Evolutionary conservation across 2,329 filamentous ascomycete species (phyloP), one percentile per base, ranked within the genome.

Genomic region (Verticillium isaacii): DNA sequence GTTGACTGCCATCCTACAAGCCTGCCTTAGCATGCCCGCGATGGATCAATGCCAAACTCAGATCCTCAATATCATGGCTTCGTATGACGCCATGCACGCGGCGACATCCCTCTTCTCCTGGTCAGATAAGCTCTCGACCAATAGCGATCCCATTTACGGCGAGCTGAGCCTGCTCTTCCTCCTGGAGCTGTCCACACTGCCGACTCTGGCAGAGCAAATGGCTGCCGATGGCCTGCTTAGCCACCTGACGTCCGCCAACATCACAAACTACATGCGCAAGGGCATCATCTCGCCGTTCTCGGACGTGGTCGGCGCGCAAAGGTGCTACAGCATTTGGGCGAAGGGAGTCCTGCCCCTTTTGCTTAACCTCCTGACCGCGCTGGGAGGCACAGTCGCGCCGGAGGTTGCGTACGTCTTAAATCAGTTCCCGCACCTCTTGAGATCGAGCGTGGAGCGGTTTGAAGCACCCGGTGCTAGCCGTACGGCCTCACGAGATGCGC

Each of bases 41-140:
- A 88, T 92, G 63, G 86, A 90, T 60, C 84, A 90, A 66, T 85
- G 87, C 57, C 87, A 90, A 65, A 81, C 85, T 15, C 89, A 92
- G 67, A 85, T 94, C 41, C 82, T 92, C 60, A 85, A 87, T 69
- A 88, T 88, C 66, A 81, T 92, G 80, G 80, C 85, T 1, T 85
- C 86, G 56, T 88, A 93, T 71, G 88, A 90, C 65, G 89, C 89
- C 1, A 83, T 92, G 56, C 90, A 94, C 69, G 90, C 93, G 64
- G 93, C 93, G 0, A 88, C 89, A 6, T 92, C 91, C 37, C 83
- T 99, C 5, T 98, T 94, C 75, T 97, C 93, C 0, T 99, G 95
- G 95, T 87, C 94, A 4, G 93, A 98, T 73, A 87, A 89, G 66
- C 82, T 98, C 29, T 85, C 89, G 0, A 83, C 89, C 39, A 85